Percentiles rank a stretch among this genome's conserved stretches.
These are phyloP conservation scores for Trichophyton schoenleinii DNA, from an alignment of 2,329 filamentous ascomycete species.

Conservation along the genomic window DNA sequence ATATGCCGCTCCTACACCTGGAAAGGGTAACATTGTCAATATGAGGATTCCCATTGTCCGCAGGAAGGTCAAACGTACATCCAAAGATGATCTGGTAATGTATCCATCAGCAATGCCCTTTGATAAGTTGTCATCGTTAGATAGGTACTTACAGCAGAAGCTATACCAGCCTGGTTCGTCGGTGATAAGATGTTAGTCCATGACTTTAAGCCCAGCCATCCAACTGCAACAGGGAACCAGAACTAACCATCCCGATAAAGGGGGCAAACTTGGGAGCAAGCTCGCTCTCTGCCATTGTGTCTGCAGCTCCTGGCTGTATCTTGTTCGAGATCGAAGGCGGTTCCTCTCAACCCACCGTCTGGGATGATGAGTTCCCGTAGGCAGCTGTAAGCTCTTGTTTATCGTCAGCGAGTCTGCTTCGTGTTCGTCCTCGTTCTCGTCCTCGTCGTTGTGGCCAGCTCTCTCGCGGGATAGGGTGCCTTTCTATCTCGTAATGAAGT, in stretches of 20 bases:
- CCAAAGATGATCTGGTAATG: slow-evolving; percentile 38
- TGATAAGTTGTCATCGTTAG: background rate
- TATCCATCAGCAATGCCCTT: background rate
- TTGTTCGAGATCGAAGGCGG: background rate
- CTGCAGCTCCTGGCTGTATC: background rate
- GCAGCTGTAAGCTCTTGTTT: background rate
- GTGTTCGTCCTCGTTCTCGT: background rate
- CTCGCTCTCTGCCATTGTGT: slow-evolving; percentile 37
- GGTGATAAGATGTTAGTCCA: background rate
- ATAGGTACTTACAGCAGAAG: slow-evolving; percentile 32
- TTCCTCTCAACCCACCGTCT: background rate
- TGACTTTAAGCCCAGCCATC: slow-evolving; percentile 15
- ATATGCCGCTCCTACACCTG: slow-evolving; percentile 54
- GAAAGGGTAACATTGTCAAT: slow-evolving; percentile 9
- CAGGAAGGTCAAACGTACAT: slow-evolving; percentile 29
- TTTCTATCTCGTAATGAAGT: background rate
- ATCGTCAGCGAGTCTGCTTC: no score
- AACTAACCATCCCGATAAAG: slow-evolving; percentile 54
- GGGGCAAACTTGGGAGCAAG: slow-evolving; percentile 52
- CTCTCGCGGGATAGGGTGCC: background rate
- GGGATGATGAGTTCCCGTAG: background rate
- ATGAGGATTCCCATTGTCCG: background rate
- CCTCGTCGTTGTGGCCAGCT: background rate
- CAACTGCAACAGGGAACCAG: slow-evolving; percentile 3
- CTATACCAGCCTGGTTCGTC: slow-evolving; percentile 34